Evolutionary conservation across 495 filamentous ascomycete species (phyloP), one percentile per base, ranked within the genome.

Genomic region (Penicillium flavigenum): DNA sequence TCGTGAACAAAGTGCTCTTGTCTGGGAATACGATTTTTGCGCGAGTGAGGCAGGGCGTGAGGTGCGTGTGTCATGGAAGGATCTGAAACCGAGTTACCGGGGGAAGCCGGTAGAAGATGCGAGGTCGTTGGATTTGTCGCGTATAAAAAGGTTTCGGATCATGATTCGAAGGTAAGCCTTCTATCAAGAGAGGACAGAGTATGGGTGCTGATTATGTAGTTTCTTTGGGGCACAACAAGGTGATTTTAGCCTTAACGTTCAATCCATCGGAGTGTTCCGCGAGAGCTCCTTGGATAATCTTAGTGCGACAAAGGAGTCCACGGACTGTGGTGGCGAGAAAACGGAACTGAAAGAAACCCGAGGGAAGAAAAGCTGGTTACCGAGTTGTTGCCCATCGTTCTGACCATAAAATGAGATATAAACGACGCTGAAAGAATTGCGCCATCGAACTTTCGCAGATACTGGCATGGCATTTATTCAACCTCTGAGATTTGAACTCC

Each of bases 181-280:
- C 10, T 26, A 4, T 12, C 8, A 9, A 42, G 41, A 24, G 9
- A 22, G 17, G 34, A 20, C 11, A 32, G 19, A 19, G 42, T 7
- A 22, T 16, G 1, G 41, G 8, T 49, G 52, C 49, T 66, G 12
- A 71, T 29, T 24, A 11, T 10, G 19, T 61, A 90, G 87, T 64
- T 91, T 90, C 72, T 92, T 92, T 63, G 89, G 86, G 8, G 76
- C 79, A 0, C 89, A 92, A 69, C 74, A 88, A 59, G 89, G 89
- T 16, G 71, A 79, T 12, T 94, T 92, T 59, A 72, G 66, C 16
- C 67, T 94, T 16, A 71, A 76, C 6, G 61, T 93, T 19, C 63
- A 59, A 8, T 82, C 79, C 3, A 81, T 88, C 47, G 66, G 74
- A 6, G 76, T 79, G 0, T 44, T 79, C 43, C 50, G 65, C n/a